Base-by-base conservation (phyloP, 2,329 filamentous ascomycete genomes). In the Colletotrichum tofieldiae region DNA sequence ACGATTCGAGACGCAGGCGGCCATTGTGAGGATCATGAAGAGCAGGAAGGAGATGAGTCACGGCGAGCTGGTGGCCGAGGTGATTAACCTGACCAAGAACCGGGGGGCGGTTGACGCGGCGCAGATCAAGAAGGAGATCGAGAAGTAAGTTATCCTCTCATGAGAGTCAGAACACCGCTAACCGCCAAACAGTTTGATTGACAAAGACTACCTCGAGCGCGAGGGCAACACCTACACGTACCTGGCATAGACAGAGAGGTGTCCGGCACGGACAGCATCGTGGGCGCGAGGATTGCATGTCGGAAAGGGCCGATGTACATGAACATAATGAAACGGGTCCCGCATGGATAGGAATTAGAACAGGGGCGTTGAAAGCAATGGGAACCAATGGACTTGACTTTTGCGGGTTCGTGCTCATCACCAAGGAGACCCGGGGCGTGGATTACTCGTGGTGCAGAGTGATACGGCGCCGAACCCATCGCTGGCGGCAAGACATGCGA, bases 21-120 rank as follows among this genome's bases (percentile, higher is more conserved):
- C 96, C 0, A 97, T 99, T 79, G 96, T 99, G 73, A 87, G 96
- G 23, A 97, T 99, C 79, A 95, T 99, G 93, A 99, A 99, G 90
- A 93, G 92, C 75, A 89, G 94, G 75, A 98, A 98, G 89, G 89
- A 84, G 11, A 95, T 98, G 83, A 91, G 90, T 5, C 96, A 98
- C 80, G 87, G 90, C n/a, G 93, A 97, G 80, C 85, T 99, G 35
- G 93, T 98, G 26, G 92, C 93, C 3, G 95, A 98, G 84, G 95
- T 98, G 23, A 98, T 99, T 79, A 93, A 92, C 77, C 91, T 96
- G 79, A 99, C 96, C 1, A 94, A 92, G 85, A 94, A 90, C 76
- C 88, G 96, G 66, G 97, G 96, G 18, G 94, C 94, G 23, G 86
- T 99, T 71, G 95, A 97, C 79, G 89, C 95, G 51, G 87, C 87